Percentiles rank a stretch among this genome's conserved stretches.
Conservation (phyloP, 1,139 yeast species). For the Candida sanyaensis region DNA sequence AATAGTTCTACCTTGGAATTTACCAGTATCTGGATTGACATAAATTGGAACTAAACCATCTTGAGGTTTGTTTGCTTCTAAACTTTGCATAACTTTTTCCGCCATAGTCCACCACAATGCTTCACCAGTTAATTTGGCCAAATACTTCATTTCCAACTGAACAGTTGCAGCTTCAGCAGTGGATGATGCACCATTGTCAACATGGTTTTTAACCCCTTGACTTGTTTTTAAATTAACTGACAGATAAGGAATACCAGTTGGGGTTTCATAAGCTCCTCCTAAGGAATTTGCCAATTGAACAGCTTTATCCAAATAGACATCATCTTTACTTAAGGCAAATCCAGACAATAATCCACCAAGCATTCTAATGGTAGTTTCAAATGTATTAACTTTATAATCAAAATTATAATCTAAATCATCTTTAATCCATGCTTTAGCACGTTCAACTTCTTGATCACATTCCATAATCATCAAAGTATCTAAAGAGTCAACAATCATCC, state of each 20-base stretch:
- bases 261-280: constrained; percentile 64
- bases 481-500: constrained; percentile 90
- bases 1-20: constrained; percentile 62
- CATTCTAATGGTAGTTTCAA: constrained; percentile 94
- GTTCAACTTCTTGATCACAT: constrained; percentile 59
- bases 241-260: constrained; percentile 73
- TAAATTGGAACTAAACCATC: constrained; percentile 86
- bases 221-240: constrained; percentile 73
- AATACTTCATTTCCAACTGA: constrained; percentile 85
- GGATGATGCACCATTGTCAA: constrained; percentile 65
- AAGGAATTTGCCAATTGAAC: constrained; percentile 68
- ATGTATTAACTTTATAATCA: constrained; percentile 77
- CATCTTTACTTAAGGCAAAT: constrained; percentile 68
- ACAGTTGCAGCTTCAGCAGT: constrained; percentile 91
- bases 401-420: constrained; percentile 50
- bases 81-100: constrained; percentile 68
- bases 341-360: constrained; percentile 90
- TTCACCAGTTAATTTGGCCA: constrained; percentile 81
- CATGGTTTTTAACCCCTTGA: constrained; percentile 60
- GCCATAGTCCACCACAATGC: constrained; percentile 73
- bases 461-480: constrained; percentile 88
- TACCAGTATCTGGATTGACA: constrained; percentile 74
- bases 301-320: constrained; percentile 75
- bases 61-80: constrained; percentile 56
- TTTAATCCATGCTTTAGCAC: constrained; percentile 76